Evolutionary conservation across 1,284 basidiomycete species (phyloP).

Genomic region (Irpex rosettiformis): DNA sequence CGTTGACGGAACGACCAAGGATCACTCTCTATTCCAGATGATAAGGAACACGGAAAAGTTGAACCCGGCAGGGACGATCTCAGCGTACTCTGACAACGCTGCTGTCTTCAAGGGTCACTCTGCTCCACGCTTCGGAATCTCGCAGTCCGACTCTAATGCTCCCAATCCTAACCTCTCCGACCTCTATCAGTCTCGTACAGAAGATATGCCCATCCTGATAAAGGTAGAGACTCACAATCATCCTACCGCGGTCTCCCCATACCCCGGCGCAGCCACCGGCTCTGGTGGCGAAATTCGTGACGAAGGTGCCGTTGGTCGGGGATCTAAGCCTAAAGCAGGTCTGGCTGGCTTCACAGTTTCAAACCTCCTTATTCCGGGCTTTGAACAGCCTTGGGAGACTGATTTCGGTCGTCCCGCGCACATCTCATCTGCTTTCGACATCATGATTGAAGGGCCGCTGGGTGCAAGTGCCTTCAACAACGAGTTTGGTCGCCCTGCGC

Average conservation of each 20-base stretch:
- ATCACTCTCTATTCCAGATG: conserved; percentile 92
- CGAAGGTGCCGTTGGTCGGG: conserved; percentile 93
- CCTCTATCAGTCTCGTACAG: conserved; percentile 55
- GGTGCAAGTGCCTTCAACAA: conserved; percentile 98
- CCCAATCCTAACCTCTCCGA: conserved; percentile 33
- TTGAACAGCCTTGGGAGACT: conserved; percentile 88
- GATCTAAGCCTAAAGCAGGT: conserved; percentile 96
- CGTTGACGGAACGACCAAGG: conserved; percentile 69
- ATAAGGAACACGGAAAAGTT: conserved; percentile 94
- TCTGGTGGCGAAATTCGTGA: conserved; percentile 98
- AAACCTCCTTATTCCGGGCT: conserved; percentile 88
- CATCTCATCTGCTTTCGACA: conserved; percentile 91
- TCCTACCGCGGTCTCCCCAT: conserved; percentile 97
- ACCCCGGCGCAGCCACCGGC: conserved; percentile 95
- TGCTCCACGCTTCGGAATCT: conserved; percentile 81
- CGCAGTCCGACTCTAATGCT: conserved; percentile 31
- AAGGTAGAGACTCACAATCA: conserved; percentile 99
- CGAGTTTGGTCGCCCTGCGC: conserved; percentile 93
- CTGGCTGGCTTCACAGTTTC: conserved; percentile 94
- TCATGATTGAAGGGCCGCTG: conserved; percentile 96
- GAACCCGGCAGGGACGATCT: conserved; percentile 78
- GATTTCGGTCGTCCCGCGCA: conserved; percentile 89
- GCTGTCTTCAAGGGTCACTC: conserved; percentile 85
- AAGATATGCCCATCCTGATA: conserved; percentile 88
- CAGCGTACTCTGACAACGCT: conserved; percentile 98